Conservation (phyloP, 352 stramenopile genomes). For the Phytophthora hybrid region DNA sequence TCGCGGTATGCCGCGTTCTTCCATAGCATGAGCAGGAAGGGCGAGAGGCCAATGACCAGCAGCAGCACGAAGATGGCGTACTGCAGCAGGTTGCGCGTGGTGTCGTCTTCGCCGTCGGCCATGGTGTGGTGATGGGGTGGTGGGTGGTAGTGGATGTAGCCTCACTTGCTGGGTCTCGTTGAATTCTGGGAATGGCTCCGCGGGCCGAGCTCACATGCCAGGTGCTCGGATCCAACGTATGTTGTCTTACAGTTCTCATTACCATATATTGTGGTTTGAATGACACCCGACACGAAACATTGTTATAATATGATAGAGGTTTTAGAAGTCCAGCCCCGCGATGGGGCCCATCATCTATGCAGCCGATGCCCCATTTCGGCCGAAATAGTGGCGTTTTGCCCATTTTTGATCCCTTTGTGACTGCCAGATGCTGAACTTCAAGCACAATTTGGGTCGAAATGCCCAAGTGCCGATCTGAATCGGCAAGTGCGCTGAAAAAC, state of each 20-base stretch:
- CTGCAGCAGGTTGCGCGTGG: conserved; percentile 51
- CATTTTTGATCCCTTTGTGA: too few relatives aligned
- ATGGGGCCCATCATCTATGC: too few relatives aligned
- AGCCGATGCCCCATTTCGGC: too few relatives aligned
- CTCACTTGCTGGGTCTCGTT: conserved; percentile 19
- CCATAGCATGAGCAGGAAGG: conserved; percentile 62
- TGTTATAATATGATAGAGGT: too few relatives aligned
- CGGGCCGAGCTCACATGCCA: not conserved
- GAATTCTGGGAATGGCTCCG: conserved; percentile 37
- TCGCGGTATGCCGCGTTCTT: conserved; percentile 48
- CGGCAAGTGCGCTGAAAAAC: too few relatives aligned
- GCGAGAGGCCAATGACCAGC: conserved; percentile 48
- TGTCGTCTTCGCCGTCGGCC: conserved; percentile 36
- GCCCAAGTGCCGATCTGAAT: too few relatives aligned
- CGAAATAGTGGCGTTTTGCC: too few relatives aligned
- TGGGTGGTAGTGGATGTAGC: not conserved
- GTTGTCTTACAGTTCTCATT: not conserved
- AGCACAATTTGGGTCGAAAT: too few relatives aligned
- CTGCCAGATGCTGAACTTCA: too few relatives aligned
- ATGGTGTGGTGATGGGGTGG: conserved; percentile 14
- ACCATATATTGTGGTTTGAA: not conserved
- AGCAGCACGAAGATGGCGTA: conserved; percentile 58
- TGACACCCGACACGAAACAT: too few relatives aligned
- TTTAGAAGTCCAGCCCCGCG: too few relatives aligned
- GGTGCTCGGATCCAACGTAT: not conserved